Evolutionary conservation across 257 asterid species (phyloP).

Genomic region (Coffea eugenioides): DNA sequence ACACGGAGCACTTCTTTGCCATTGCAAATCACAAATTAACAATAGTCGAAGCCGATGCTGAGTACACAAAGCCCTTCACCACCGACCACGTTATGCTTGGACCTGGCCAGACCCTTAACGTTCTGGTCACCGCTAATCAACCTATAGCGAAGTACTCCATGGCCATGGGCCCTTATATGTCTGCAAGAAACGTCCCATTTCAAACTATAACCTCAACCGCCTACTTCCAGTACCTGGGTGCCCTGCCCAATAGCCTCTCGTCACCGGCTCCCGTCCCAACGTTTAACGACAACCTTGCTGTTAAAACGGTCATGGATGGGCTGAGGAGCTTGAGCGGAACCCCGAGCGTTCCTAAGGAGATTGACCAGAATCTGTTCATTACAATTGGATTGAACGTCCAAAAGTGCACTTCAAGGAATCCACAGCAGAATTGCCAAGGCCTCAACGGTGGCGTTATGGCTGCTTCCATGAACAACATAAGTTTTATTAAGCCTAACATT

Average conservation of each 20-base stretch:
- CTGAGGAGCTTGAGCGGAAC: conserved; percentile 42
- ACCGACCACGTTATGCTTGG: conserved; percentile 55
- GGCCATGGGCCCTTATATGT: conserved; percentile 66
- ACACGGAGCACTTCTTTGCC: conserved; percentile 56
- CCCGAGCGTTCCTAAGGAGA: conserved; percentile 38
- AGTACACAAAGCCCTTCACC: conserved; percentile 55
- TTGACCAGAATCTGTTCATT: conserved; percentile 51
- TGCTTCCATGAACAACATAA: conserved; percentile 66
- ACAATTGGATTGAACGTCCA: conserved; percentile 58
- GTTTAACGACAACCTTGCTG: conserved; percentile 52
- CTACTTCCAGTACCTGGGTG: conserved; percentile 59
- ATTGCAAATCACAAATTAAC: conserved; percentile 56
- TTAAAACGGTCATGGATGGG: conserved; percentile 58
- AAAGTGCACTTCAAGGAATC: conserved; percentile 41
- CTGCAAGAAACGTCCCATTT: conserved; percentile 53
- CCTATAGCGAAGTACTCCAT: conserved; percentile 49
- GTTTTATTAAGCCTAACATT: conserved; percentile 49
- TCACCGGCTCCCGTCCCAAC: conserved; percentile 50
- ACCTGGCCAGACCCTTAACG: conserved; percentile 64
- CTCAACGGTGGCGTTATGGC: conserved; percentile 54
- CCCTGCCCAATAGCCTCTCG: conserved; percentile 37
- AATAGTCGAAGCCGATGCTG: conserved; percentile 64
- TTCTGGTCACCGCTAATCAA: conserved; percentile 60
- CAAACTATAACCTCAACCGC: conserved; percentile 54
- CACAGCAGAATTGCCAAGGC: conserved; percentile 47